Base-by-base conservation (phyloP, 805 yeast genomes). In the Kuraishia cidri region DNA sequence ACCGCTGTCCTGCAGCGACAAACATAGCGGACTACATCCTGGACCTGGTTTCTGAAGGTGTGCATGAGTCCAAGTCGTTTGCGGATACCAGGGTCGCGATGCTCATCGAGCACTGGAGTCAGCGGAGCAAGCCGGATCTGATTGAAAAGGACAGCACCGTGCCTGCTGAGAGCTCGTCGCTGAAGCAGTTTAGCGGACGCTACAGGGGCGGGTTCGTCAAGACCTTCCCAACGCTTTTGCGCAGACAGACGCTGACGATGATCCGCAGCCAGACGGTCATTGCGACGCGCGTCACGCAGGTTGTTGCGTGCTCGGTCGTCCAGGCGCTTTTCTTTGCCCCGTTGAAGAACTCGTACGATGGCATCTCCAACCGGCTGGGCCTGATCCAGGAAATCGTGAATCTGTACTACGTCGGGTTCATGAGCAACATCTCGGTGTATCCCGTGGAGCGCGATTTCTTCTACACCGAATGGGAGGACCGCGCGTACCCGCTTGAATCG, bases 21-120 rank as follows among this genome's bases (percentile, higher is more conserved):
- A 80, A 79, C 47, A 67, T 76, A 28, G 87, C 88, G 2, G 90
- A 82, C 47, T 72, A 55, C 40, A 63, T 77, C 14, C 57, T 82
- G 40, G 90, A 81, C 48, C 46, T 78, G 33, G 66, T 80, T 1
- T 72, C 85, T 2, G 37, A 32, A 15, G 33, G 34, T 26, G 38
- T 46, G 15, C 25, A 43, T 3, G 44, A 43, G 7, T 23, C 22
- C 17, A 23, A 39, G 6, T 21, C 21, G 1, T 23, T n/a, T 6
- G 30, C 64, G 58, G 40, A 43, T 47, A 21, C 47, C 48, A 18
- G 57, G 50, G 55, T 18, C 69, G 65, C 43, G 52, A 52, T 29
- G 50, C 48, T 10, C 43, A 42, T 26, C 51, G 58, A 28, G 70
- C 66, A 37, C 34, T 34, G 4, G 43, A 41, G 12, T 49, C 66